These are phyloP conservation scores for Nicotiana paniculata DNA, from an alignment of 257 asterid genomes.

Conservation along the genomic window DNA sequence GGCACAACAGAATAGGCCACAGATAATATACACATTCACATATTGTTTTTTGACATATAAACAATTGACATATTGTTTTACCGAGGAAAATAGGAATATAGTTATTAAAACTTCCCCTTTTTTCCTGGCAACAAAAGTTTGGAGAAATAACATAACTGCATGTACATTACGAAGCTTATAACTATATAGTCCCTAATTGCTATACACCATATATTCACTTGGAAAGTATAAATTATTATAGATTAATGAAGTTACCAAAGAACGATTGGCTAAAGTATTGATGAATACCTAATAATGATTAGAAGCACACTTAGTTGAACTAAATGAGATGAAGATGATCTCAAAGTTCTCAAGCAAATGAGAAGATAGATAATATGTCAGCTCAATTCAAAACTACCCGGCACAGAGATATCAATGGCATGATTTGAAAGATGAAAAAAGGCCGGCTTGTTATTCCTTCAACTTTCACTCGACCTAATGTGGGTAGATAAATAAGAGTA, in stretches of 20 bases:
- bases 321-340: not conserved
- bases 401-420: not conserved
- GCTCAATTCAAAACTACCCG: not conserved
- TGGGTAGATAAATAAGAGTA: not conserved
- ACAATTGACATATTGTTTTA: not conserved
- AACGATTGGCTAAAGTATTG: not conserved
- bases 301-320: not conserved
- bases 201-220: too few relatives aligned
- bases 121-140: not conserved
- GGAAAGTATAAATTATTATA: not conserved
- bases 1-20: not conserved
- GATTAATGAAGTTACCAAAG: not conserved
- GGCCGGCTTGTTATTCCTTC: not conserved
- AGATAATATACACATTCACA: not conserved
- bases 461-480: not conserved
- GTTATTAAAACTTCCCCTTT: not conserved
- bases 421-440: not conserved
- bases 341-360: not conserved
- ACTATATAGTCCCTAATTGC: too few relatives aligned
- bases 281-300: not conserved
- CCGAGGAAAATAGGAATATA: not conserved
- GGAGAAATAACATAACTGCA: not conserved
- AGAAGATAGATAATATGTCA: not conserved
- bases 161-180: not conserved
- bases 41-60: too few relatives aligned